Evolutionary conservation across 148 eudicot species (phyloP), one percentile per base, ranked within the genome.

Genomic region (Chenopodium suecicum): DNA sequence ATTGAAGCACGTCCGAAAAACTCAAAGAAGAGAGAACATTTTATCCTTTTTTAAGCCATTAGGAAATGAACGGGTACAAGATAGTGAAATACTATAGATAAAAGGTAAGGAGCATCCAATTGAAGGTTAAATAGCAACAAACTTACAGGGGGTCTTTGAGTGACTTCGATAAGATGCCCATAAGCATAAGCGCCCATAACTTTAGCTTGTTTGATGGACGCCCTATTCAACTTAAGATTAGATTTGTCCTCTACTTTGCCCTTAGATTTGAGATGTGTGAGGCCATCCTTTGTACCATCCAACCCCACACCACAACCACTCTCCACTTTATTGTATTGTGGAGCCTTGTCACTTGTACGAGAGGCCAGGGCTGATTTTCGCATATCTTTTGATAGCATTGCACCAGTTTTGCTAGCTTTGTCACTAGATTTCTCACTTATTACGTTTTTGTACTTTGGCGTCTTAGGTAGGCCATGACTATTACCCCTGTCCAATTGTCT

Each of bases 61-160:
- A 13, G 0, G 14, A 31, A 20, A 11, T 37, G 8, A 68, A 19
- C 73, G 9, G 8, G 74, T 48, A 62, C 27, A 70, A 68, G 22
- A 16, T 16, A 31, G 1, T 31, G 52, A 23, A 19, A 70, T 19
- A 41, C 11, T 25, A 70, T 44, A 73, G 31, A 75, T 41, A 27
- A 4, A 75, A 4, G 23, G 50, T 5, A 47, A 75, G 25, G 71
- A 37, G 20, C 25, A 70, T 70, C 74, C 74, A 70, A 13, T 37
- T 37, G 73, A 8, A 72, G 34, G 37, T 25, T 12, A 2, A 72
- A 16, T 12, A 10, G 4, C 2, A 44, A 73, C 27, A 66, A 80
- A 93, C 99, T 94, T 94, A 96, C 99, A 73, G 44, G 74, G 19
- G 94, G 98, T 70, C 88, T 90, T 81, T 84, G 90, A 20, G 88